Conservation (phyloP, 2,329 filamentous ascomycete species). For the Xenoacremonium recifei region DNA sequence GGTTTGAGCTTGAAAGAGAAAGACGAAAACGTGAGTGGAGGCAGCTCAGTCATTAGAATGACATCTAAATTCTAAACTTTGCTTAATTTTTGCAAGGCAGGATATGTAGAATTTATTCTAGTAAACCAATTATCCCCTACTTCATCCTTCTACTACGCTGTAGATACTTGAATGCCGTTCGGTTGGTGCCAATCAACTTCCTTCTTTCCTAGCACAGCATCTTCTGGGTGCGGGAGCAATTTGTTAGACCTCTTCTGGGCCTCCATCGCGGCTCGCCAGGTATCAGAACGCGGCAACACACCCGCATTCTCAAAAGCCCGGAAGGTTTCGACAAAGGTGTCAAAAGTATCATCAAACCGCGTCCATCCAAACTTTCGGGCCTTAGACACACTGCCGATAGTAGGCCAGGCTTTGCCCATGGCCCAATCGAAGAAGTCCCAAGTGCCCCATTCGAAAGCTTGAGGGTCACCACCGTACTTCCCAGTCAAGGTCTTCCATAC, state of each 20-base stretch:
- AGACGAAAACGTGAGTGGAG: background rate
- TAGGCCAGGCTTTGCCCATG: background rate
- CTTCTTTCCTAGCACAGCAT: background rate
- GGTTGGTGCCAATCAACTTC: background rate
- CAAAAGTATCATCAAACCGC: slow-evolving; percentile 3
- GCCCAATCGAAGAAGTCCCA: slow-evolving; percentile 3
- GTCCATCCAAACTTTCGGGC: slow-evolving; percentile 6
- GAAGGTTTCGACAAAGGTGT: slow-evolving; percentile 1
- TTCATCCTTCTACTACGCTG: background rate
- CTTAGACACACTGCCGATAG: background rate
- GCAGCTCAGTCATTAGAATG: background rate
- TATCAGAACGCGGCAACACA: background rate
- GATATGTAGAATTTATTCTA: background rate
- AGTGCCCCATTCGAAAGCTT: slow-evolving; percentile 4
- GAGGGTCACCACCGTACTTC: slow-evolving; percentile 1
- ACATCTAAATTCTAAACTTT: background rate
- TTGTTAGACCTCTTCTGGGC: background rate
- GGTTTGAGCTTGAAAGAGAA: background rate
- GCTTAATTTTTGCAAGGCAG: background rate
- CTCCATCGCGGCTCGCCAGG: background rate
- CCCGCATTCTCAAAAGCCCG: background rate
- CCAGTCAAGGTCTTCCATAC: background rate
- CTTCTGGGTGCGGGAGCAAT: background rate
- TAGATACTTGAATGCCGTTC: background rate
- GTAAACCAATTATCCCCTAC: background rate